These are phyloP conservation scores for Elaeis oleifera DNA, from an alignment of 202 grass and related monocot species.

Conservation along the genomic window DNA sequence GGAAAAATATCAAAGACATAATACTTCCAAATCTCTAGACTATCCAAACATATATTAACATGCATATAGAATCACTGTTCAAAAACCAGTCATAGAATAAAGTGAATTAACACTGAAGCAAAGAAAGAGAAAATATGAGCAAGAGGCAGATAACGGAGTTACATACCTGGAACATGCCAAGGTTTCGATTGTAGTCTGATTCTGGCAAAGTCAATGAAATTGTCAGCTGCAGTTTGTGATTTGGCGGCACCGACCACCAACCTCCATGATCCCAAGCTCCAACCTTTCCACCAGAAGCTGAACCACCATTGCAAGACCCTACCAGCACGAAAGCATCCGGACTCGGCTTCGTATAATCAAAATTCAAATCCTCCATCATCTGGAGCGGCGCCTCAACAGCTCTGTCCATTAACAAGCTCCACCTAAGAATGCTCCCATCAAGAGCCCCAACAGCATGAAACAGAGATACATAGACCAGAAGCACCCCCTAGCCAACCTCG, in stretches of 20 bases:
- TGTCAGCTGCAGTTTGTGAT: constrained; percentile 61
- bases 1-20: too few relatives aligned
- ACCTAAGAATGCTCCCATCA: constrained; percentile 54
- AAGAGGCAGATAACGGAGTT: background rate
- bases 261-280: background rate
- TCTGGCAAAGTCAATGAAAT: constrained; percentile 68
- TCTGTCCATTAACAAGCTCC: constrained; percentile 41
- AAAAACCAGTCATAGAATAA: too few relatives aligned
- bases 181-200: constrained; percentile 74
- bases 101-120: too few relatives aligned
- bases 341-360: constrained; percentile 83
- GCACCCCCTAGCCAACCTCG: constrained; percentile 46
- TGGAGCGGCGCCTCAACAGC: constrained; percentile 62
- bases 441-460: constrained; percentile 40
- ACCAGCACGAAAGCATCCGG: constrained; percentile 51
- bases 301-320: constrained; percentile 9
- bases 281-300: constrained; percentile 9
- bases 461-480: constrained; percentile 76
- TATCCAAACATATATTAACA: too few relatives aligned
- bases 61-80: too few relatives aligned
- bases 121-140: too few relatives aligned
- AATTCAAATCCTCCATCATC: constrained; percentile 58
- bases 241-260: constrained; percentile 38
- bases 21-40: too few relatives aligned
- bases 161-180: constrained; percentile 85